phyloP scores from a whole-genome alignment of 441 rosid species.

The Gossypium schwendimanii region DNA sequence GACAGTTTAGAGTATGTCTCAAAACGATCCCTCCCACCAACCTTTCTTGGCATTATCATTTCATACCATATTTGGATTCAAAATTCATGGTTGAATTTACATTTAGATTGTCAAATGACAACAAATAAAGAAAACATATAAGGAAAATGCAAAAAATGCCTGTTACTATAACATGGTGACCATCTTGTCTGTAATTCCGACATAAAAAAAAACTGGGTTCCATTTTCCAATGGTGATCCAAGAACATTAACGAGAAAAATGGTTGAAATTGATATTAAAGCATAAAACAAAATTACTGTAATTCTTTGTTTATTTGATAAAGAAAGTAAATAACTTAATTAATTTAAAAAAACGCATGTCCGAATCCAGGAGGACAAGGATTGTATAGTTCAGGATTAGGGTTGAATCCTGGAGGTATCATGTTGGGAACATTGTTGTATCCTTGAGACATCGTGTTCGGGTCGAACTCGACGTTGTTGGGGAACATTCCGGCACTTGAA shows the following conservation, averaged over 20 bases:
- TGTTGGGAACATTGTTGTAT: background rate
- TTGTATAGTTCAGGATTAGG: background rate
- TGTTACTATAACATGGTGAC: no score
- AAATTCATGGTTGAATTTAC: background rate
- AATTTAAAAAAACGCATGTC: conserved; percentile 18
- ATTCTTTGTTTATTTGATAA: background rate
- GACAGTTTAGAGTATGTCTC: background rate
- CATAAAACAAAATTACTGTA: background rate
- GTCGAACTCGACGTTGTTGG: conserved; percentile 9
- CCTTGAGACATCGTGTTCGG: conserved; percentile 13
- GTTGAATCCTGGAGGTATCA: background rate
- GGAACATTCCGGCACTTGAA: conserved; percentile 4
- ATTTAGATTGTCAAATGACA: background rate
- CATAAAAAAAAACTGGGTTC: no score
- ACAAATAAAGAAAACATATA: background rate
- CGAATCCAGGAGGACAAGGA: conserved; percentile 15
- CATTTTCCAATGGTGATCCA: background rate
- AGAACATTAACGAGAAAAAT: background rate
- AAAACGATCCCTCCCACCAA: background rate
- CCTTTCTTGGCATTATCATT: background rate
- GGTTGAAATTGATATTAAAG: background rate
- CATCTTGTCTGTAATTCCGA: background rate
- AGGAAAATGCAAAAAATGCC: background rate
- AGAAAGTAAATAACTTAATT: background rate
- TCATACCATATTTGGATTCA: background rate